Evolutionary conservation across 2,329 filamentous ascomycete genomes (phyloP), one percentile per base, ranked within the genome.

Genomic region (Tolypocladium guangdongense): DNA sequence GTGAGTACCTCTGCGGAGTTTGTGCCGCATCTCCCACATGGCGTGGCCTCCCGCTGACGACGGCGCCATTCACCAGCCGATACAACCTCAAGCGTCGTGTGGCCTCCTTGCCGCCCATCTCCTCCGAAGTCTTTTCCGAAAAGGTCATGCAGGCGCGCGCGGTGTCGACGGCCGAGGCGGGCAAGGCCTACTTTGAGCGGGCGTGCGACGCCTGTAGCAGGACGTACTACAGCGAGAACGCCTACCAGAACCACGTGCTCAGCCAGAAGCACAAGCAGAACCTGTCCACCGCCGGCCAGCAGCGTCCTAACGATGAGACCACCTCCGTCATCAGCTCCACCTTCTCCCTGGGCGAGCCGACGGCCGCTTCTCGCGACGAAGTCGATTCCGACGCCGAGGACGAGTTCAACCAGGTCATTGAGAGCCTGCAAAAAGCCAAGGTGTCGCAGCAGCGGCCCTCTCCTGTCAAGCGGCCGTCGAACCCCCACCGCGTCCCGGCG

Each of bases 61-160:
- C 41, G 35, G 47, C 54, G 2, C 20, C 38, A 20, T 24, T 33
- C 52, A 35, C 52, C 55, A 93, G 88, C 70, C 86, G 93, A 59
- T 96, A 96, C 73, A 99, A 99, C 69, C 81, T 97, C 63, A 96
- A 97, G 75, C 88, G 93, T 62, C 86, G 91, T 63, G 88, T 97
- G 54, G 90, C 92, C 43, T 89, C 88, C 7, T 78, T 97, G 7
- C 90, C 92, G 33, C 91, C 93, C 4, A 89, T 97, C 49, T 85
- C 90, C 7, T 91, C 92, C 52, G 91, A 97, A 67, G 80, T 90
- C 54, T 99, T 97, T 70, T 90, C 90, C 63, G 93, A 97, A 63
- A 97, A 97, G 70, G 92, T 99, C 39, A 77, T 96, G 18, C 89
- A 90, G 62, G 92, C 91, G 58, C 90, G 95, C 66, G 91, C 91